Base-by-base conservation (phyloP, 257 asterid species). In the Cinchona pubescens region DNA sequence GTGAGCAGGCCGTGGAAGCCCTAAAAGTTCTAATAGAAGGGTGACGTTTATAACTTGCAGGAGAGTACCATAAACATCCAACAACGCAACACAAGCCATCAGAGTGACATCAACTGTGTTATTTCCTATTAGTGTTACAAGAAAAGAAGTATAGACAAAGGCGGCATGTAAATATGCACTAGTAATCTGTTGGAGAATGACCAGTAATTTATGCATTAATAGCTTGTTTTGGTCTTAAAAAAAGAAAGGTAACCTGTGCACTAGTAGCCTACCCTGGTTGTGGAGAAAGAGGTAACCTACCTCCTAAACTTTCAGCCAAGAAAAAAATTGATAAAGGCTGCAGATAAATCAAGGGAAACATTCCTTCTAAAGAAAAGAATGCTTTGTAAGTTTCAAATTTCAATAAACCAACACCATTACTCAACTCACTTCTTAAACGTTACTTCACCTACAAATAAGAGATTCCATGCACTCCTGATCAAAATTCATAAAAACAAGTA, bases 391-490 rank as follows among this genome's bases (percentile, higher is more conserved):
- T 45, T 45, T 45, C 51, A 45, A 48, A 23, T 69, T 12, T 12
- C 16, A 25, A 71, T 29, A 11, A 51, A 69, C 13, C 65, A 72
- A 2, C 9, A 23, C 30, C n/a, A 71, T 32, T 56, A n/a, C 55
- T 6, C 55, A 5, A 49, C 76, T 46, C 13, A 30, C 62, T n/a
- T 42, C 55, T 38, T 40, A 49, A 65, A 74, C 81, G 53, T 83
- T 71, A 82, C 84, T 86, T 82, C 85, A 75, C 73, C 72, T 78
- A 80, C 78, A 83, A 62, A 79, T 8, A 51, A 67, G 78, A 38
- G 7, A 40, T 27, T 58, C 23, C 21, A 27, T 2, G 11, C 42
- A 62, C 32, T 16, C 21, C 38, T 60, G 21, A 29, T 30, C 0
- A 12, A 27, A 27, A n/a, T 23, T 56, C 13, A n/a, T 23, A 1